Base-by-base conservation (phyloP, 2,329 filamentous ascomycete genomes). In the Onygena corvina region DNA sequence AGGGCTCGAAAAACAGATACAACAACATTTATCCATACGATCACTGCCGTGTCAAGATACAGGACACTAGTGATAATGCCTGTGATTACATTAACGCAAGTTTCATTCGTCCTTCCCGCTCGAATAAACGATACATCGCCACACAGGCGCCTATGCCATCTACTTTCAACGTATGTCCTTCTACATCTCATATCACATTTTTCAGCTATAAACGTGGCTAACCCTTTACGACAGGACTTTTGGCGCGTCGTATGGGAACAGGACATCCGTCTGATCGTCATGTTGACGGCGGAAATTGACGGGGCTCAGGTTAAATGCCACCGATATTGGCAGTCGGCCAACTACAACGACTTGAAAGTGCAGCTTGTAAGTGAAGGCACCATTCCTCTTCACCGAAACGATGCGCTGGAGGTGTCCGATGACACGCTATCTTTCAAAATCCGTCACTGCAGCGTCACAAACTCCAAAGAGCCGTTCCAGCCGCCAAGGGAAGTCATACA, bases 211-310 rank as follows among this genome's bases (percentile, higher is more conserved):
- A 38, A 69, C 56, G 71, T 60, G 46, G 31, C 23, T 27, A 21
- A 36, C n/a, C n/a, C n/a, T n/a, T 21, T 40, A 5, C 27, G 46
- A 2, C 57, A 92, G 86, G 92, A 98, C 65, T 98, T 98, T 62
- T 98, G 92, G 92, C 90, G 87, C 52, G 84, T 95, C 8, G 76
- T 96, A 25, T 98, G 92, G 92, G 89, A 96, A 62, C 86, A 96
- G 65, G 89, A 96, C 61, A 83, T 94, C 2, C 83, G 90, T 47
- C 86, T 96, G 21, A 83, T 98, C 53, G 89, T 96, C 55, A 96
- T 95, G 83, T 75, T 98, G 56, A 98, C 92, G 4, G 90, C 92
- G 1, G 90, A 96, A 65, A 78, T 84, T 21, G 92, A 98, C 69
- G 87, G 88, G 20, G 89, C 90, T 0, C 89, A 94, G 62, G 73